phyloP scores from a whole-genome alignment of 352 stramenopile genomes.

The Phytophthora capsici region DNA sequence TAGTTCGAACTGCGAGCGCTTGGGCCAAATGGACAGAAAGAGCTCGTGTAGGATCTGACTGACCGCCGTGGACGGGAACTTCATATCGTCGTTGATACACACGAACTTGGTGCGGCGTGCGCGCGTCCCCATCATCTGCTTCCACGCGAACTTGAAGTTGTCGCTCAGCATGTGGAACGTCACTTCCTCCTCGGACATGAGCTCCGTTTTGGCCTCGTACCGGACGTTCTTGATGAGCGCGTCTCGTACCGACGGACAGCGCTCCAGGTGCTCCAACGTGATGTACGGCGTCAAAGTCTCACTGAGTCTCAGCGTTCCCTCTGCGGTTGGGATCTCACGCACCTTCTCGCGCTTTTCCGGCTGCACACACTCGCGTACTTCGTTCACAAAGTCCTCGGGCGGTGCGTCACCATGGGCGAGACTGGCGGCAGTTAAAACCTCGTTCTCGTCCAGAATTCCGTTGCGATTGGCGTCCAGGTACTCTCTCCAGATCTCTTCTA shows the following conservation, averaged over 20 bases:
- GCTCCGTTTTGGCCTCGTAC: slow-evolving; percentile 60
- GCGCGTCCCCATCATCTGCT: slow-evolving; percentile 93
- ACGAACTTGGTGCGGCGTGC: slow-evolving; percentile 94
- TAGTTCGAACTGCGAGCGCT: slow-evolving; percentile 92
- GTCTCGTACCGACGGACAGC: slow-evolving; percentile 53
- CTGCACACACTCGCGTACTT: slow-evolving; percentile 74
- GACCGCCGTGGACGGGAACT: slow-evolving; percentile 81
- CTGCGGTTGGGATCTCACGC: slow-evolving; percentile 59
- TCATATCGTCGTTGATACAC: slow-evolving; percentile 97
- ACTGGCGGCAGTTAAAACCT: slow-evolving; percentile 90
- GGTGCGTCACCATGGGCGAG: slow-evolving; percentile 79
- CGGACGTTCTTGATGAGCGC: slow-evolving; percentile 74
- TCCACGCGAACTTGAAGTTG: slow-evolving; percentile 89
- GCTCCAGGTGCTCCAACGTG: slow-evolving; percentile 63
- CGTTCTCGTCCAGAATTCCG: slow-evolving; percentile 90
- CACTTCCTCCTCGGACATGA: slow-evolving; percentile 88
- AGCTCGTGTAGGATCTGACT: slow-evolving; percentile 91
- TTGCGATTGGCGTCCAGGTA: slow-evolving; percentile 93
- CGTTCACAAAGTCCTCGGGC: slow-evolving; percentile 65
- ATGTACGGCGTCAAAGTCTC: slow-evolving; percentile 83
- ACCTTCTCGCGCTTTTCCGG: slow-evolving; percentile 79
- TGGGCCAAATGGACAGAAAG: slow-evolving; percentile 93
- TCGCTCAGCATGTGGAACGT: slow-evolving; percentile 97
- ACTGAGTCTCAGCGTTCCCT: slow-evolving; percentile 65
- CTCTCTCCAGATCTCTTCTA: slow-evolving; percentile 84